phyloP scores from a whole-genome alignment of 345 rosid genomes.

The Passiflora organensis region DNA sequence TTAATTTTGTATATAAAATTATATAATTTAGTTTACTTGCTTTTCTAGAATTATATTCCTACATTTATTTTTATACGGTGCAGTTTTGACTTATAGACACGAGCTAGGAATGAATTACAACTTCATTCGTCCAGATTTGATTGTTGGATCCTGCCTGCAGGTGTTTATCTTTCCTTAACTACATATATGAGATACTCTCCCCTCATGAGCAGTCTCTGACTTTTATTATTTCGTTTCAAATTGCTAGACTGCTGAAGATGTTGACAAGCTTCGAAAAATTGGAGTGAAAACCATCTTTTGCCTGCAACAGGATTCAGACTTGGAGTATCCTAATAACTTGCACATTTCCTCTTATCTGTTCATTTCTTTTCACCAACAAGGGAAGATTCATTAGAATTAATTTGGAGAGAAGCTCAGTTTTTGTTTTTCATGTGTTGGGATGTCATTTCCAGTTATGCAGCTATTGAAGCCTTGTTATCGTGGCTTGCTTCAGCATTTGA shows the following conservation, averaged over 20 bases:
- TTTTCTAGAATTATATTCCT: conserved; percentile 18
- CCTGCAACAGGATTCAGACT: conserved; percentile 87
- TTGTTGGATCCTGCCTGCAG: conserved; percentile 98
- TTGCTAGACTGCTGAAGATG: conserved; percentile 72
- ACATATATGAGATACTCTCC: neutral
- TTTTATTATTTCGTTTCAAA: conserved; percentile 6
- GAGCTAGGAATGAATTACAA: conserved; percentile 89
- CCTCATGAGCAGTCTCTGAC: neutral
- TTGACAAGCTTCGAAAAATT: conserved; percentile 71
- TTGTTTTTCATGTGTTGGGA: neutral
- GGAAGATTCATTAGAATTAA: too few relatives aligned
- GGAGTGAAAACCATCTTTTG: conserved; percentile 95
- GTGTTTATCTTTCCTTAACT: conserved; percentile 31
- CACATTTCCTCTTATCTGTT: too few relatives aligned
- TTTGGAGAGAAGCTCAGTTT: neutral
- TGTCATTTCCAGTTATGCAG: conserved; percentile 1
- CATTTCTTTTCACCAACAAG: too few relatives aligned
- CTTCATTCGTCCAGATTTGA: conserved; percentile 79
- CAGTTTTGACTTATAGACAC: conserved; percentile 92
- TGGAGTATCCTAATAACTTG: conserved; percentile 67
- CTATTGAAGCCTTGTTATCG: neutral
- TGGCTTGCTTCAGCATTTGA: conserved; percentile 1
- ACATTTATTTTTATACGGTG: too few relatives aligned
- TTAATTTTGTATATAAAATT: neutral
- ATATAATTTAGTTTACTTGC: conserved; percentile 7